Evolutionary conservation across 352 stramenopile genomes (phyloP).

Genomic region (Elongisporangium senticosum): DNA sequence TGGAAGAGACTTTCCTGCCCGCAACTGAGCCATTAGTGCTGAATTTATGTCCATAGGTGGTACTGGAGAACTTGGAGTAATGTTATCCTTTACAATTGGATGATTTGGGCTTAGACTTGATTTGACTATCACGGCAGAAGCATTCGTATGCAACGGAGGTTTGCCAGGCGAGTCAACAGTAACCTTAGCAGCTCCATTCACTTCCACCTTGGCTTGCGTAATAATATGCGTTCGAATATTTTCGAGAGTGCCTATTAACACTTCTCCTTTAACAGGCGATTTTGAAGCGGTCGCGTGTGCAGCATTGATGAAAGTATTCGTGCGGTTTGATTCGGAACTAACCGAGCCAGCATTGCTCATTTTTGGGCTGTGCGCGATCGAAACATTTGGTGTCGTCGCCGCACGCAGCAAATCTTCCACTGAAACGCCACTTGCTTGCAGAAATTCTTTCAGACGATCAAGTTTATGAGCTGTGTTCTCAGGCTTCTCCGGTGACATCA

Average conservation of each 20-base stretch:
- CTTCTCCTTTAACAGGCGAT: not conserved
- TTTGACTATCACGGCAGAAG: not conserved
- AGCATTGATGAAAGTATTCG: not conserved
- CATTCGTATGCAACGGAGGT: not conserved
- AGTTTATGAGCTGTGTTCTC: slow-evolving; percentile 23
- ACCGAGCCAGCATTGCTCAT: not conserved
- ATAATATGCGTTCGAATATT: not conserved
- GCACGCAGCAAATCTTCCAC: slow-evolving; percentile 68
- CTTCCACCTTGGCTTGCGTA: not conserved
- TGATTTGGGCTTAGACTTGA: not conserved
- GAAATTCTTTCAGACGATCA: slow-evolving; percentile 56
- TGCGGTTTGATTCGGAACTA: not conserved
- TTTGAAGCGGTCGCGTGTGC: not conserved
- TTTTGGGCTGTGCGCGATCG: slow-evolving; percentile 10
- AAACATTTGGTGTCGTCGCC: slow-evolving; percentile 39
- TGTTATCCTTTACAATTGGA: not conserved
- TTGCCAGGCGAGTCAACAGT: not conserved
- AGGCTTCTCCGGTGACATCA: slow-evolving; percentile 2
- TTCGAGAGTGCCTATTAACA: not conserved
- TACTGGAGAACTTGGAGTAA: not conserved
- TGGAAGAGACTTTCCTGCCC: not conserved
- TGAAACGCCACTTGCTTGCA: slow-evolving; percentile 52
- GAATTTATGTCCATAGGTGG: not conserved
- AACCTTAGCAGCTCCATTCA: not conserved
- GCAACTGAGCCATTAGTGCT: not conserved